A percentile compares a stretch with the other conserved stretches of the same genome.
phyloP scores from a whole-genome alignment of 805 yeast species.

The Candida maesae region DNA sequence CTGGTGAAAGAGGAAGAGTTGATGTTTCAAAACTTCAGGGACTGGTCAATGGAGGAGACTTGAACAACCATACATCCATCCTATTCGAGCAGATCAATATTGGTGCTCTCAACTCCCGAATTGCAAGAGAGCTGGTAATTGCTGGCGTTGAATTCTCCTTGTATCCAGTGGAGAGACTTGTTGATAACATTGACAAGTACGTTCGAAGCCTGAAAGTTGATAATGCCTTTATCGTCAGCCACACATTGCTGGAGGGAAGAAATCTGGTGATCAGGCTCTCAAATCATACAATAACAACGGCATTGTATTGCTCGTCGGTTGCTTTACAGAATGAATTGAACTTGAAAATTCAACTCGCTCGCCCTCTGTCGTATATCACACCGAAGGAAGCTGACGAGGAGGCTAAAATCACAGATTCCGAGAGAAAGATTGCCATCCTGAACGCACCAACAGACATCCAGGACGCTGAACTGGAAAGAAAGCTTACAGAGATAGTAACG shows the following conservation, averaged over 20 bases:
- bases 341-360: slow-evolving; percentile 29
- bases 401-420: slow-evolving; percentile 32
- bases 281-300: slow-evolving; percentile 51
- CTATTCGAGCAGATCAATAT: slow-evolving; percentile 31
- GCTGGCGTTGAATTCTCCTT: slow-evolving; percentile 29
- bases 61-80: slow-evolving; percentile 30
- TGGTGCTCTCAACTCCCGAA: slow-evolving; percentile 26
- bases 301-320: slow-evolving; percentile 42
- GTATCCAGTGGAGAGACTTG: slow-evolving; percentile 34
- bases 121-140: slow-evolving; percentile 27
- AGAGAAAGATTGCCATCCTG: slow-evolving; percentile 42
- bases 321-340: slow-evolving; percentile 32
- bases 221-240: slow-evolving; percentile 35
- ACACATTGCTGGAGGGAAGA: slow-evolving; percentile 31
- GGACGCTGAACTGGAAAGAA: slow-evolving; percentile 41
- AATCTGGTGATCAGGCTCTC: slow-evolving; percentile 48
- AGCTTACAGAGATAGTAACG: slow-evolving; percentile 32
- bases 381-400: slow-evolving; percentile 22
- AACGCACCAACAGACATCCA: slow-evolving; percentile 41
- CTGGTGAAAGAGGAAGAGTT: slow-evolving; percentile 49
- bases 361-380: slow-evolving; percentile 46
- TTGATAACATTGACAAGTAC: slow-evolving; percentile 42
- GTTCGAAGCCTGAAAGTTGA: slow-evolving; percentile 42
- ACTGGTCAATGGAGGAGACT: slow-evolving; percentile 28
- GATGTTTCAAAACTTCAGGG: slow-evolving; percentile 32